A percentile compares a stretch with the other conserved stretches of the same genome.
These are phyloP conservation scores for Ephemerocybe angulata DNA, from an alignment of 768 basidiomycete genomes.

Conservation along the genomic window DNA sequence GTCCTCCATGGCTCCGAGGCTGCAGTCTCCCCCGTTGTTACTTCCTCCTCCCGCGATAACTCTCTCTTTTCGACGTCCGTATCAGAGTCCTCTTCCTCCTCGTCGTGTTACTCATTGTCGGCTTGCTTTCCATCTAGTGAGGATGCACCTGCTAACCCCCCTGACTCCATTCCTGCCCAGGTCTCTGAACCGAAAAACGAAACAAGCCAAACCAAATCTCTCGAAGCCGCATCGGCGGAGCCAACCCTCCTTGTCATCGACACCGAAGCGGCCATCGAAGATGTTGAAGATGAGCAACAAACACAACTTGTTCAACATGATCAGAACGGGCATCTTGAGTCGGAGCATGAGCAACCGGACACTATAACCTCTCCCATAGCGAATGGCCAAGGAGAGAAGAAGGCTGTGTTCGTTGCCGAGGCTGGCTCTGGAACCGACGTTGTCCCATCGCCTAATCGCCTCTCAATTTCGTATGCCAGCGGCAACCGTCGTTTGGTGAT, in stretches of 20 bases:
- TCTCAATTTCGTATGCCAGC: slow-evolving; percentile 95
- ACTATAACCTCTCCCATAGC: slow-evolving; percentile 56
- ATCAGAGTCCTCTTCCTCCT: slow-evolving; percentile 36
- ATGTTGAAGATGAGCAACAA: slow-evolving; percentile 8
- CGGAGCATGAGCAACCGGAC: slow-evolving; percentile 44
- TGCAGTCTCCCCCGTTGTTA: slow-evolving; percentile 6
- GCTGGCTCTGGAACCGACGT: slow-evolving; percentile 32
- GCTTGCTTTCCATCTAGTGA: slow-evolving; percentile 35
- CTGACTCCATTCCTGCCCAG: slow-evolving; percentile 45
- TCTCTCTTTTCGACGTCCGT: slow-evolving; percentile 45
- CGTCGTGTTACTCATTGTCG: slow-evolving; percentile 35
- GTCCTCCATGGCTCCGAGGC: slow-evolving; percentile 12
- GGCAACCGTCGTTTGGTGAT: slow-evolving; percentile 84
- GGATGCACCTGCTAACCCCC: slow-evolving; percentile 45
- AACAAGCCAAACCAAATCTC: slow-evolving; percentile 24
- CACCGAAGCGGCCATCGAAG: slow-evolving; percentile 20
- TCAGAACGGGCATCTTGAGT: slow-evolving; percentile 12
- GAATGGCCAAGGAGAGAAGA: slow-evolving; percentile 49
- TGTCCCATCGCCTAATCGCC: slow-evolving; percentile 69
- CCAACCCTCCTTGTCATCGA: slow-evolving; percentile 52
- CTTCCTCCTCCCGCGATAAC: slow-evolving; percentile 26
- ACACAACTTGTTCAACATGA: slow-evolving; percentile 14
- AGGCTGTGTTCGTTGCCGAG: slow-evolving; percentile 31
- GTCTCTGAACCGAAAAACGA: slow-evolving; percentile 21
- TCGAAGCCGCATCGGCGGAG: slow-evolving; percentile 45